Evolutionary conservation across 768 basidiomycete genomes (phyloP).

Genomic region (Psilocybe tampanensis): DNA sequence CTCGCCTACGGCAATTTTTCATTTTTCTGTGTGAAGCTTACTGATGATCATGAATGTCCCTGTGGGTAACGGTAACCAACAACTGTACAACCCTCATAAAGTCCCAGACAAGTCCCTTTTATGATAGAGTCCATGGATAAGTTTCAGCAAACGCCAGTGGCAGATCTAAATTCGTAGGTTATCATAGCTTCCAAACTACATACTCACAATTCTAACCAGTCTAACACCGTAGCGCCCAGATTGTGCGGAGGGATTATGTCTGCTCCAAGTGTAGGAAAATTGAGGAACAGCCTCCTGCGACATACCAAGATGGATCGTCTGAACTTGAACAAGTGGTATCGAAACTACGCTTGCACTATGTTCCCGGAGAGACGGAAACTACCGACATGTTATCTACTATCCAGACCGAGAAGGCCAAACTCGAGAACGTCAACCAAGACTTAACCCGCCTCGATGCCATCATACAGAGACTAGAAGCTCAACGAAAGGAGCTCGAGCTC

Average conservation of each 20-base stretch:
- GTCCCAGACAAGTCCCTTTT: no score
- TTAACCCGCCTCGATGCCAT: neutral
- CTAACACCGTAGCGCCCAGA: no score
- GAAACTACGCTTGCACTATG: conserved; percentile 1
- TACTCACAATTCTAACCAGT: no score
- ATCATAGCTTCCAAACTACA: no score
- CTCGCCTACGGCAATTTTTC: no score
- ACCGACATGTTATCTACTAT: neutral
- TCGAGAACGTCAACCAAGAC: conserved; percentile 4
- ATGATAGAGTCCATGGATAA: no score
- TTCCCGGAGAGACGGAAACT: conserved; percentile 5
- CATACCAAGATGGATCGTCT: neutral
- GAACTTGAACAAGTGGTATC: neutral
- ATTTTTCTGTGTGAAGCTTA: no score
- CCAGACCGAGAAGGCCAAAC: neutral
- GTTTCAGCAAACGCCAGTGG: no score
- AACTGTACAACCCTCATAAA: no score
- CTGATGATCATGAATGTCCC: no score
- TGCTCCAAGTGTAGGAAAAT: neutral
- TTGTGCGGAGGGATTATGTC: neutral
- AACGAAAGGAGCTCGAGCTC: neutral
- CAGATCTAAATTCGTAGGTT: no score
- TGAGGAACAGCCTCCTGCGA: neutral
- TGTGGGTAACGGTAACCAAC: no score
- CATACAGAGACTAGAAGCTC: conserved; percentile 1